phyloP scores from a whole-genome alignment of 2,329 filamentous ascomycete genomes.

The Fusarium lyarnte region DNA sequence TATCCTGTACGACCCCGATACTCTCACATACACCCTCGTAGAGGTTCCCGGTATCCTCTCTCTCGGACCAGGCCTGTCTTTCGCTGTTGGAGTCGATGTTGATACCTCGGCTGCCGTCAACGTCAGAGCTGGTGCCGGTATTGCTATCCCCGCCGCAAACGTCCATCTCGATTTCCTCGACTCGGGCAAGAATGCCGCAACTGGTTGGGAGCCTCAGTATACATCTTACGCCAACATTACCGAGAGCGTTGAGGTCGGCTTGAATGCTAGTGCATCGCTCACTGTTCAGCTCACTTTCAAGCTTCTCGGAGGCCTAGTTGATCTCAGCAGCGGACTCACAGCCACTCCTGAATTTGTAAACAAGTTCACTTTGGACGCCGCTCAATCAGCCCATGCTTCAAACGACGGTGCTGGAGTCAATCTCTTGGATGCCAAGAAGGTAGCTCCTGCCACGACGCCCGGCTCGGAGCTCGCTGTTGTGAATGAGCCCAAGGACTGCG shows the following conservation, averaged over 20 bases:
- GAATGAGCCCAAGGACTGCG: neutral
- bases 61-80: neutral
- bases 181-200: neutral
- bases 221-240: constrained; percentile 12
- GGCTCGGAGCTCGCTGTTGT: neutral
- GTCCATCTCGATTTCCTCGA: constrained; percentile 11
- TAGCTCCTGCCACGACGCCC: neutral
- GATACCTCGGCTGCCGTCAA: constrained; percentile 8
- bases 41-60: constrained; percentile 11
- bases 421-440: neutral
- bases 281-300: constrained; percentile 11
- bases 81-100: neutral
- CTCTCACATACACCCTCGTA: neutral
- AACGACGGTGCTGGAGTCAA: neutral
- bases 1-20: constrained; percentile 7
- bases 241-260: constrained; percentile 7
- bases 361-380: constrained; percentile 12
- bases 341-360: constrained; percentile 7
- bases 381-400: neutral
- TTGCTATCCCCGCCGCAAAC: constrained; percentile 1
- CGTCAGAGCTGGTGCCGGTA: neutral
- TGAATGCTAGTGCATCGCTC: constrained; percentile 1
- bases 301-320: constrained; percentile 1
- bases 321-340: constrained; percentile 12
- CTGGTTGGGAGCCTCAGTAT: constrained; percentile 10